phyloP scores from a whole-genome alignment of 768 basidiomycete genomes.

The Phanerochaete sordida region DNA sequence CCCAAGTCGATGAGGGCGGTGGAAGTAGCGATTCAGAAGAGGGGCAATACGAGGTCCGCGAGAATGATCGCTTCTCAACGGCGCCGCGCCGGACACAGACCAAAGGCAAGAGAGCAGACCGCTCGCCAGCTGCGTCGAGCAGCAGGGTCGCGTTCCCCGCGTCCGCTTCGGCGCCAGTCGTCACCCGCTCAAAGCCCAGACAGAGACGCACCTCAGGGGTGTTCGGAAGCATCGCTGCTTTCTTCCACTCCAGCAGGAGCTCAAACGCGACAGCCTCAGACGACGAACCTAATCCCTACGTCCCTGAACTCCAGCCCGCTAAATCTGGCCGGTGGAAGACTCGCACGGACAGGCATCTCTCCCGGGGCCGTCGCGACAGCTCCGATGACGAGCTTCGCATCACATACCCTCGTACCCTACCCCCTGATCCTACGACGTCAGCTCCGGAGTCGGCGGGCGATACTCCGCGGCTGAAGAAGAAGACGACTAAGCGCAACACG shows the following conservation, averaged over 20 bases:
- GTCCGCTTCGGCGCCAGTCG: slow-evolving; percentile 2
- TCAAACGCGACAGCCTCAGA: neutral
- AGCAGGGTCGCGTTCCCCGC: neutral
- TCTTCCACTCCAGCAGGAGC: slow-evolving; percentile 32
- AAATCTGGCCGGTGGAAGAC: slow-evolving; percentile 29
- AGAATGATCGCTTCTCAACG: slow-evolving; percentile 49
- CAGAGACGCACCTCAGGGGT: slow-evolving; percentile 24
- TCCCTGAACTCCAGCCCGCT: neutral
- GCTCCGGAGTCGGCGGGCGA: neutral
- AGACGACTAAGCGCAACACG: neutral
- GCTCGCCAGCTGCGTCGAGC: neutral
- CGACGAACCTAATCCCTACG: slow-evolving; percentile 1
- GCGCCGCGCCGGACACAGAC: neutral
- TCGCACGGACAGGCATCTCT: slow-evolving; percentile 34
- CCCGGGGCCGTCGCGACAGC: slow-evolving; percentile 20
- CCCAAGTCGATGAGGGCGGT: slow-evolving; percentile 19
- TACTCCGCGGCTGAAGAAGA: slow-evolving; percentile 18
- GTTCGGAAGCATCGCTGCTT: slow-evolving; percentile 43
- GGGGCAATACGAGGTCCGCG: slow-evolving; percentile 40
- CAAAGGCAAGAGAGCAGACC: slow-evolving; percentile 13
- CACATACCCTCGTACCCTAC: neutral
- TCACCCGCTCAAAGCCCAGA: slow-evolving; percentile 1
- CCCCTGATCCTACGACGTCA: neutral
- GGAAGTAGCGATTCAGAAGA: slow-evolving; percentile 35
- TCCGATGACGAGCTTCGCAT: slow-evolving; percentile 23